Base-by-base conservation (phyloP, 331 rosid species). In the Phaseolus coccineus region DNA sequence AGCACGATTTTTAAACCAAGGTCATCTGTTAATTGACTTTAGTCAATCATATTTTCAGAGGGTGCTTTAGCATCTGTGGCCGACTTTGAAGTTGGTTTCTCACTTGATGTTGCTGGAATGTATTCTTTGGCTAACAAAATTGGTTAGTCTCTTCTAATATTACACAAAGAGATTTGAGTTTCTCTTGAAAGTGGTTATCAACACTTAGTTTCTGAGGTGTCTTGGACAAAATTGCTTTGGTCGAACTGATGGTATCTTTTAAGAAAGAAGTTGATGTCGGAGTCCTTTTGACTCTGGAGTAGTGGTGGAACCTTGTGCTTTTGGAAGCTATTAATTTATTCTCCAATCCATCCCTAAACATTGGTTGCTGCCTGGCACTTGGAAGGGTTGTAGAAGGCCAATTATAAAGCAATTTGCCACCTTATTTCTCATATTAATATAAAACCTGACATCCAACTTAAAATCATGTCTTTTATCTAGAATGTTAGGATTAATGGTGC, bases 221-320 rank as follows among this genome's bases (percentile, higher is more conserved):
- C 47, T 8, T 9, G 47, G 8, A 9, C 47, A 42, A 42, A 42
- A 9, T 9, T 42, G 47, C 13, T 42, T 42, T 8, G 13, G 3
- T 19, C 0, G 13, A 42, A 42, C 28, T 48, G 19, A 15, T 47
- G 63, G 28, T 7, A 51, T 50, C 28, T 65, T 35, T 24, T 27
- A 22, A 35, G 15, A 62, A 22, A 63, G 51, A 51, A 62, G 46
- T 15, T 52, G 44, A 50, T 76, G 8, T 56, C 37, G 9, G 15
- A 42, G 31, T 24, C 55, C 16, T 59, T 61, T 42, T 76, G 71
- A 44, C 78, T 22, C 40, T 63, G 0, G 27, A 14, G 56, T 39
- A 13, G 16, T 25, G 28, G 42, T 57, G 78, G 30, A 40, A 42
- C 69, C 69, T 58, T 2, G 35, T 73, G 68, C 65, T n/a, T 42